A percentile compares a stretch with the other conserved stretches of the same genome.
Conservation (phyloP, 345 rosid species). For the Populus davidiana region DNA sequence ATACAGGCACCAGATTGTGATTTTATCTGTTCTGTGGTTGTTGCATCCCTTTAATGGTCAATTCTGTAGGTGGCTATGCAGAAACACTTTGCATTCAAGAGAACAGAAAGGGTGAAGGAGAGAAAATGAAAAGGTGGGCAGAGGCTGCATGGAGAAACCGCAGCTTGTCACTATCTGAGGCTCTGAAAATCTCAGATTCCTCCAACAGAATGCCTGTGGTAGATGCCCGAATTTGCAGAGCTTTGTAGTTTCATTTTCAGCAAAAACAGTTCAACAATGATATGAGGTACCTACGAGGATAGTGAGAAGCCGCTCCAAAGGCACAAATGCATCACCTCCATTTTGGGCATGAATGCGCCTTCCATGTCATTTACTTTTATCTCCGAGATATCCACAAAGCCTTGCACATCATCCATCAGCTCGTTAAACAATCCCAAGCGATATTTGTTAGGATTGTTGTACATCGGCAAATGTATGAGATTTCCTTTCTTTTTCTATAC, state of each 20-base stretch:
- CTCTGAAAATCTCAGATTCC: constrained; percentile 40
- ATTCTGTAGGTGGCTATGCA: constrained; percentile 62
- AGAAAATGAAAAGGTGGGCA: constrained; percentile 78
- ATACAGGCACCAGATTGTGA: too few relatives aligned
- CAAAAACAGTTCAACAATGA: background rate
- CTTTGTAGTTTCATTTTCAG: constrained; percentile 23
- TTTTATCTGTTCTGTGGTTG: too few relatives aligned
- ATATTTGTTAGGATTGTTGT: too few relatives aligned
- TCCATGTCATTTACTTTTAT: too few relatives aligned
- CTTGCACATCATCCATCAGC: too few relatives aligned
- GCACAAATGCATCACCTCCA: background rate
- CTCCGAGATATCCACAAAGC: too few relatives aligned
- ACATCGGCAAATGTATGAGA: too few relatives aligned
- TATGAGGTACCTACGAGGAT: too few relatives aligned
- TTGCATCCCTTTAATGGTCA: background rate
- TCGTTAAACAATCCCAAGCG: too few relatives aligned
- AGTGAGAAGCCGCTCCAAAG: background rate
- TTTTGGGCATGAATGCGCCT: background rate
- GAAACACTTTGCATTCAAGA: constrained; percentile 66
- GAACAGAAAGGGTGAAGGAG: constrained; percentile 75
- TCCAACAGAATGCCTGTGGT: constrained; percentile 43
- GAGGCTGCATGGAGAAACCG: constrained; percentile 70
- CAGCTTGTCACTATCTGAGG: constrained; percentile 60
- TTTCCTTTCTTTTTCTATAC: too few relatives aligned
- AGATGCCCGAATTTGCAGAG: constrained; percentile 63